Base-by-base conservation (phyloP, 352 stramenopile genomes). In the Pythium aristosporum region DNA sequence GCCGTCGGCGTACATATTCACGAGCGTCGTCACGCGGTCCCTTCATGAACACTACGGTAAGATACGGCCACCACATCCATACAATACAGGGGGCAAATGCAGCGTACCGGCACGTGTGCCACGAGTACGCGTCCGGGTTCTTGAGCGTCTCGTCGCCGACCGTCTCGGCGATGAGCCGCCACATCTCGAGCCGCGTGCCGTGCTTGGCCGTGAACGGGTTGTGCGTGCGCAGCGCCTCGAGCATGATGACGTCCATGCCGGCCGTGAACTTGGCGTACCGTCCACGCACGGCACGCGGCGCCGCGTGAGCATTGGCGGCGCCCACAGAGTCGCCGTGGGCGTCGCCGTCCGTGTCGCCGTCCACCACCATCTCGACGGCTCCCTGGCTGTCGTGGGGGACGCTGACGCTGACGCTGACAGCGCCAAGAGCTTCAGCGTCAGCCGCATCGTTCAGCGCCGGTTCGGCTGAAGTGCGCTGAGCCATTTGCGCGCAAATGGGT, bases 131-230 rank as follows among this genome's bases (percentile, higher is more conserved):
- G 16, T 72, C 67, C 2, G 75, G 71, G 71, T 92, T 90, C 67
- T 92, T 82, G 42, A 82, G 84, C 30, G 89, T 60, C 54, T 74
- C 71, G 34, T 82, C 69, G 36, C 83, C 81, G 12, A 94, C 71
- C 18, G 73, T 74, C 61, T 86, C 73, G 2, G 85, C 85, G 25
- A 94, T 70, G 48, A 78, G 76, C 50, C 91, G 77, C 85, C 85
- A 94, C 79, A 90, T 89, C 28, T 90, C 78, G 48, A 94, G 81
- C 53, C 85, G 80, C 48, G 85, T 92, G 56, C 85, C 85, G 66
- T 94, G 85, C 64, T 90, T 89, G 44, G 85, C 85, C 37, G 79
- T 85, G 62, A 92, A 89, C 28, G 85, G 85, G 36, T 94, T 94
- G 73, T 86, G 78, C 30, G 67, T 39, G 48, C 82, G 79, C 70